A percentile compares a stretch with the other conserved stretches of the same genome.
Evolutionary conservation across 345 rosid genomes (phyloP).

Genomic region (Sisymbrium irio): DNA sequence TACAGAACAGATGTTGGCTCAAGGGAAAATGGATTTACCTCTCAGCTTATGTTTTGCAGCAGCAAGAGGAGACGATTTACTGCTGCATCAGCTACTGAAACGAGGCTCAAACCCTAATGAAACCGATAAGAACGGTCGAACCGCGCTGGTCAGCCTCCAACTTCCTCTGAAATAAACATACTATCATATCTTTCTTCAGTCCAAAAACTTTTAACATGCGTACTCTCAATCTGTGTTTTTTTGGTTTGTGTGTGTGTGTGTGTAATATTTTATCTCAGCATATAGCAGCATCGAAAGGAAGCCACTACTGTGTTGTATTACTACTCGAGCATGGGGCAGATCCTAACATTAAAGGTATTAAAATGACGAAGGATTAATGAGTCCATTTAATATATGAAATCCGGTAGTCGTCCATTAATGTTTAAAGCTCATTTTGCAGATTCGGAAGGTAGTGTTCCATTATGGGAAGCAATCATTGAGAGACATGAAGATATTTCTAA

Average conservation of each 20-base stretch:
- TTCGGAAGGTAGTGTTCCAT: slow-evolving; percentile 68
- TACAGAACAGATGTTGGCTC: slow-evolving; percentile 72
- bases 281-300: slow-evolving; percentile 75
- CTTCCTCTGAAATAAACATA: background rate
- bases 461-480: slow-evolving; percentile 81
- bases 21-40: slow-evolving; percentile 79
- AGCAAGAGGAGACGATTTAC: slow-evolving; percentile 74
- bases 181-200: background rate
- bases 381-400: background rate
- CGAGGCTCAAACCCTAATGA: slow-evolving; percentile 75
- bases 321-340: slow-evolving; percentile 78
- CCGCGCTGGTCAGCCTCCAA: slow-evolving; percentile 54
- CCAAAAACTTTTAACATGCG: background rate
- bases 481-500: slow-evolving; percentile 50
- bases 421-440: slow-evolving; percentile 39
- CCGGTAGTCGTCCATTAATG: background rate
- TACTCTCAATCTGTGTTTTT: background rate
- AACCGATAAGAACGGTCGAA: slow-evolving; percentile 53
- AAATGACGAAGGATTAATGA: background rate
- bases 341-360: slow-evolving; percentile 67
- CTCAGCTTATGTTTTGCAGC: slow-evolving; percentile 79
- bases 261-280: slow-evolving; percentile 58
- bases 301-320: slow-evolving; percentile 54
- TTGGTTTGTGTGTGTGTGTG: too few species aligned
- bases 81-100: slow-evolving; percentile 67